Evolutionary conservation across 139 green algal species (phyloP), one percentile per base, ranked within the genome.

Genomic region (Chlorella sorokiniana): DNA sequence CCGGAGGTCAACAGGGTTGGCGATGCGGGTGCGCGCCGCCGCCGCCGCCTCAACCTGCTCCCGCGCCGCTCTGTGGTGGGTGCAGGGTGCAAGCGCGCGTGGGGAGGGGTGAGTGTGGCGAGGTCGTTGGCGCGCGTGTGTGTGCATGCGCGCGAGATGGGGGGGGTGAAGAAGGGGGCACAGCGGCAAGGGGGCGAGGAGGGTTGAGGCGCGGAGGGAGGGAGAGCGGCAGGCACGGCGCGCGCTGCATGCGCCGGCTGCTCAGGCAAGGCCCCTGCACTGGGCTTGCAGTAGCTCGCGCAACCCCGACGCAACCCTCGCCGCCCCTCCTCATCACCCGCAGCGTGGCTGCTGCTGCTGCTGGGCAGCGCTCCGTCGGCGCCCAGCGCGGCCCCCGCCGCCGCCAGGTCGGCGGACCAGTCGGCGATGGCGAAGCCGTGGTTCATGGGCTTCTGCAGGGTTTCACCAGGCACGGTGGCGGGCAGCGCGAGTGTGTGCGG

Each of bases 391-490:
- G n/a, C 37, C 33, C 61, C 56, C 0, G 71, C 45, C 33, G 54
- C 38, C 25, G 69, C 69, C 71, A 82, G 69, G 23, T 80, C 42
- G 33, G 65, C 69, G 14, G 31, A 40, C 85, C 81, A 89, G 40
- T 89, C 81, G 9, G 64, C n/a, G 4, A 65, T 44, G 29, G 16
- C 44, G 23, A 37, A 89, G 20, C 38, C 87, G 70, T 97, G 93
- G 81, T 97, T 92, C 85, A 98, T 93, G 20, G 94, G 92, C 8
- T 82, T 84, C 85, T 97, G 67, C 73, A 35, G 70, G 3, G 33
- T 27, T 11, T 1, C 0, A 11, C 0, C 2, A 38, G 44, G 23
- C 9, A 56, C 25, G 64, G 64, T 31, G 64, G 64, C 64, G 35
- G 64, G 61, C 3, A 68, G 64, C 20, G 64, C 18, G 31, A 45